Evolutionary conservation across 495 filamentous ascomycete species (phyloP).

Genomic region (Trichoderma reesei): DNA sequence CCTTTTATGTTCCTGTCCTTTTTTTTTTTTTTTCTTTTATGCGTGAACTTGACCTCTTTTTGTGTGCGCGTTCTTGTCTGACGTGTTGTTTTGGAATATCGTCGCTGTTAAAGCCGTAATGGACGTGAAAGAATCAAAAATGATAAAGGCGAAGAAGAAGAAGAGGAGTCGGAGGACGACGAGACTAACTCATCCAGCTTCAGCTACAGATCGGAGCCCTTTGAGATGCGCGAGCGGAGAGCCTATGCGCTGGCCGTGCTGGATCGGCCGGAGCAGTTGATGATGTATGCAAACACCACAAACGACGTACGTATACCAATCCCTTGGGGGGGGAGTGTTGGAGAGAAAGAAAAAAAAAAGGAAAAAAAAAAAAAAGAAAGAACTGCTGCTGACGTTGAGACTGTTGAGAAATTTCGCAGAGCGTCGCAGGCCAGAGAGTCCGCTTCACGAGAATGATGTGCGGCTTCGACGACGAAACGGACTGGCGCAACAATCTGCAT

Average conservation of each 20-base stretch:
- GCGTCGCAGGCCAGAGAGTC: constrained; percentile 35
- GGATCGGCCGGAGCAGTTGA: constrained; percentile 41
- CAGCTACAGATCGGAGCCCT: constrained; percentile 18
- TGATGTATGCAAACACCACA: constrained; percentile 41
- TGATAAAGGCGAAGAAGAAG: background rate
- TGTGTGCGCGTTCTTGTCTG: background rate
- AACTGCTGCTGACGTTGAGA: too few relatives aligned
- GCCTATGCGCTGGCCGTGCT: constrained; percentile 35
- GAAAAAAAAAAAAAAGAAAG: too few relatives aligned
- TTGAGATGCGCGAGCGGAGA: constrained; percentile 24
- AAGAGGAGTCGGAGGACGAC: background rate
- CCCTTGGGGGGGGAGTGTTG: too few relatives aligned
- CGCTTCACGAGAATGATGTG: constrained; percentile 42
- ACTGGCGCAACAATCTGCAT: background rate
- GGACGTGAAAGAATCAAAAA: background rate
- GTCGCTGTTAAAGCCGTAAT: background rate
- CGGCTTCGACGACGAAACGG: constrained; percentile 30
- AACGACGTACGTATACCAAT: constrained; percentile 28
- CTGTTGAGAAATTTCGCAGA: constrained; percentile 20
- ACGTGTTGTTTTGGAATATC: background rate
- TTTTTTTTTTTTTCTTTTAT: background rate
- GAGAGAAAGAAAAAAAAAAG: too few relatives aligned
- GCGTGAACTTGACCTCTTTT: background rate
- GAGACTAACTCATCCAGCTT: background rate
- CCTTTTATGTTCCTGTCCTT: background rate